A percentile compares a stretch with the other conserved stretches of the same genome.
phyloP scores from a whole-genome alignment of 2,329 filamentous ascomycete genomes.

The Colletotrichum shisoi region DNA sequence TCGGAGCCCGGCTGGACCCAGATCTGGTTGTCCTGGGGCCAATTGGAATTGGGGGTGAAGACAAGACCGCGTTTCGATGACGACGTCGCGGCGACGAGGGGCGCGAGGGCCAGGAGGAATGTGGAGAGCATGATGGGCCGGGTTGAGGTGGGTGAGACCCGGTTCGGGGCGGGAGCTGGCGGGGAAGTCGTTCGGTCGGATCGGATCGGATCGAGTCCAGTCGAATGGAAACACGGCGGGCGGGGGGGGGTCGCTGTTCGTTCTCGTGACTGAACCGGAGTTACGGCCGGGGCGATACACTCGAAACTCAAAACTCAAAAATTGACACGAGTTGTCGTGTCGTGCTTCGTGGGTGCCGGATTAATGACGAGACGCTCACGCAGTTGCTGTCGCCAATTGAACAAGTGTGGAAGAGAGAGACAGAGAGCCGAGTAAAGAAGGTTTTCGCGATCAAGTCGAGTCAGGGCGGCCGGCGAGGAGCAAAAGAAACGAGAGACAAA shows the following conservation, averaged over 20 bases:
- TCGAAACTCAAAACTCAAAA: not conserved
- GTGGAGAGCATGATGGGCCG: conserved; percentile 34
- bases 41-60: conserved; percentile 66
- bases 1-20: conserved; percentile 67
- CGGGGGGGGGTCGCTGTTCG: not conserved
- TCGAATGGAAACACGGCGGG: not conserved
- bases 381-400: conserved; percentile 2
- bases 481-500: conserved; percentile 17
- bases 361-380: not conserved
- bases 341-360: not conserved
- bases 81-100: conserved; percentile 46
- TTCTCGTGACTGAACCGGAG: not conserved
- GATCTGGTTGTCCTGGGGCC: conserved; percentile 68
- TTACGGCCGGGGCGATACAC: not conserved
- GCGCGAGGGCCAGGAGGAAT: conserved; percentile 41
- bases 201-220: conserved; percentile 7
- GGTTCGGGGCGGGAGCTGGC: conserved; percentile 3
- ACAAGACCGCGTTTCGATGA: conserved; percentile 76
- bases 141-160: conserved; percentile 26
- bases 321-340: too few species aligned
- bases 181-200: conserved; percentile 5
- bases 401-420: not conserved
- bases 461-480: not conserved
- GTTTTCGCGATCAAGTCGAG: not conserved
- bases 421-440: not conserved